Base-by-base conservation (phyloP, 495 filamentous ascomycete genomes). In the Parathielavia appendiculata region DNA sequence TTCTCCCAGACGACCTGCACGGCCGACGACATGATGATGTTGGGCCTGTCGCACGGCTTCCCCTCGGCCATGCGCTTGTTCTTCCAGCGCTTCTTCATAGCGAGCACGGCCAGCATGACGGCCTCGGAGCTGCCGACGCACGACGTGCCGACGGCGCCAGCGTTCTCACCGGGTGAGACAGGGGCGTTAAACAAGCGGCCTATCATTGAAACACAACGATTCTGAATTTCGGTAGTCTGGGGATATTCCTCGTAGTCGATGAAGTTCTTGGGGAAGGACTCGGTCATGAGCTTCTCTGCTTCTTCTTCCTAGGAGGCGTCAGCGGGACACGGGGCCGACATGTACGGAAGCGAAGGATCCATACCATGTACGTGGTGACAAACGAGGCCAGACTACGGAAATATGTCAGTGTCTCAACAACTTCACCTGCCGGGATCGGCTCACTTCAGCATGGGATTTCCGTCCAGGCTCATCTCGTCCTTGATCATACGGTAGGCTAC, bases 1-100 rank as follows among this genome's bases (percentile, higher is more conserved):
- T 96, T 96, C 76, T 96, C 91, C 91, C 91, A 96, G 80, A 90
- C 95, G 23, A 95, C 91, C 75, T 96, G 91, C 1, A 95, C 91
- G 32, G 91, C 90, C 22, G 88, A 87, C 62, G 85, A 90, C 90
- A 96, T 95, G 78, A 96, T 73, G 58, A 96, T 86, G 74, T 96
- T 96, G 46, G 91, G 91, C 13, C 76, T 77, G 57, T 88, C 84
- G 60, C 60, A 77, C 59, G 90, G 80, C 75, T 91, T 90, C 54
- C 89, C 90, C 35, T 79, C 86, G 34, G 83, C 89, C 62, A 84
- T 79, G 63, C 90, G 86, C 75, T 84, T 83, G 69, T 92, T 90
- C 75, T 90, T 85, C 91, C 91, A 96, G 60, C 86, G 84, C 77
- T 87, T 92, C 84, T 96, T 96, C 91, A 96, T 95, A 51, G 91